Percentiles rank a stretch among this genome's conserved stretches.
Evolutionary conservation across 2,329 filamentous ascomycete genomes (phyloP).

Genomic region (Lachnellula cervina): DNA sequence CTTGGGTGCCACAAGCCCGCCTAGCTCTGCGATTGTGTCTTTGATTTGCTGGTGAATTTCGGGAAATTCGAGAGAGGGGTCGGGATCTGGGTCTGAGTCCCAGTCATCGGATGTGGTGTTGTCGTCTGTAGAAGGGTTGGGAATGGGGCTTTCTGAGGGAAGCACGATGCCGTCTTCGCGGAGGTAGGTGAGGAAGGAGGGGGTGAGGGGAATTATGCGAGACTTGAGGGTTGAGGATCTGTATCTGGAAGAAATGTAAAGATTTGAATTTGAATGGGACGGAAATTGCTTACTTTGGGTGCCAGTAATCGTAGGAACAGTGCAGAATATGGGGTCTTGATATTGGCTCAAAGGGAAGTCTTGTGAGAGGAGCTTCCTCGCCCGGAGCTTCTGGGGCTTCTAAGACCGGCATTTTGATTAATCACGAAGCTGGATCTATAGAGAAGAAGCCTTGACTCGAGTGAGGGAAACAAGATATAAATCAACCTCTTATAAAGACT

Average conservation of each 20-base stretch:
- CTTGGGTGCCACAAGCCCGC: slow-evolving; percentile 84
- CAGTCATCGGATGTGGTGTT: slow-evolving; percentile 52
- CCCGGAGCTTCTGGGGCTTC: slow-evolving; percentile 9
- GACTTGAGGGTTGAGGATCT: slow-evolving; percentile 79
- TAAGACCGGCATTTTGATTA: slow-evolving; percentile 25
- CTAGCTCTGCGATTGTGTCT: slow-evolving; percentile 71
- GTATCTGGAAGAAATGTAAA: slow-evolving; percentile 49
- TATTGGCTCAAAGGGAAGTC: slow-evolving; percentile 73
- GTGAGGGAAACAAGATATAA: neutral
- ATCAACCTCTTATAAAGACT: neutral
- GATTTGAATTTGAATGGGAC: neutral
- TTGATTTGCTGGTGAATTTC: slow-evolving; percentile 75
- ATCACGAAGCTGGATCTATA: neutral
- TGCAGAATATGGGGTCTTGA: slow-evolving; percentile 84
- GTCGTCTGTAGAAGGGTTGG: slow-evolving; percentile 20
- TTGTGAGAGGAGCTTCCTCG: slow-evolving; percentile 25
- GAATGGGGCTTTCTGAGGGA: slow-evolving; percentile 53
- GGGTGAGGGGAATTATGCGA: slow-evolving; percentile 71
- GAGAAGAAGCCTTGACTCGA: neutral
- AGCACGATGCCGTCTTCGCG: slow-evolving; percentile 89
- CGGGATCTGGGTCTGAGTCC: slow-evolving; percentile 38
- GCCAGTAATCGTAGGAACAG: slow-evolving; percentile 93
- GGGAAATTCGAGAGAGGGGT: slow-evolving; percentile 42
- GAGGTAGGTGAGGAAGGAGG: slow-evolving; percentile 77
- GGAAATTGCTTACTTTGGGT: slow-evolving; percentile 55